These are phyloP conservation scores for Solanum pennellii DNA, from an alignment of 257 asterid genomes.

Conservation along the genomic window DNA sequence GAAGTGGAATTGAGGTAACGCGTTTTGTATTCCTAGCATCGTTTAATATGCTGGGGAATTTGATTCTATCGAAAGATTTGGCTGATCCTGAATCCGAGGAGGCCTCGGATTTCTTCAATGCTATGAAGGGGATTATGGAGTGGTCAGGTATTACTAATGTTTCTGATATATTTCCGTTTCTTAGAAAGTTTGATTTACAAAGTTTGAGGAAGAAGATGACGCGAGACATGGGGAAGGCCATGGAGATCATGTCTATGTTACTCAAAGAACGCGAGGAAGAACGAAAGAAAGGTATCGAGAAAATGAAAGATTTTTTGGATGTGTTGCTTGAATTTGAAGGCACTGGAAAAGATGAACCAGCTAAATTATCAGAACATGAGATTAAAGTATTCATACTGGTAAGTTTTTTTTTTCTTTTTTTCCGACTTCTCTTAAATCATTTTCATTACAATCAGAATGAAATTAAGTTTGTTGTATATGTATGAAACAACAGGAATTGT, in stretches of 20 bases:
- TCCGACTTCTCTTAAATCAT: not conserved
- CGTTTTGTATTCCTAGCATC: conserved; percentile 31
- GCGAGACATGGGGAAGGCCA: not conserved
- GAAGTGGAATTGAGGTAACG: conserved; percentile 27
- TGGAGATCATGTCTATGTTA: not conserved
- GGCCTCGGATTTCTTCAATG: not conserved
- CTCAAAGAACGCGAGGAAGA: not conserved
- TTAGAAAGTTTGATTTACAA: too few relatives aligned
- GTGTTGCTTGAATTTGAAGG: conserved; percentile 52
- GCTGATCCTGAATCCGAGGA: not conserved
- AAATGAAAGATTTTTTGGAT: conserved; percentile 21
- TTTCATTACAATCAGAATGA: not conserved
- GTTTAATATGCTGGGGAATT: conserved; percentile 37
- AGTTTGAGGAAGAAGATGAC: not conserved
- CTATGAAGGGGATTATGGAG: not conserved
- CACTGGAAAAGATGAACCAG: conserved; percentile 49
- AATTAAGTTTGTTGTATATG: not conserved
- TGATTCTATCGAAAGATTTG: not conserved
- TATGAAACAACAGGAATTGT: not conserved
- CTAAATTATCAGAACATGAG: not conserved
- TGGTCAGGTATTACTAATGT: not conserved
- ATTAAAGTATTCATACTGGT: not conserved
- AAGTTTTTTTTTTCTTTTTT: not conserved
- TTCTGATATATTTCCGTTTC: not conserved
- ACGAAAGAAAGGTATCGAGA: not conserved